Base-by-base conservation (phyloP, 768 basidiomycete genomes). In the Chiua virens region DNA sequence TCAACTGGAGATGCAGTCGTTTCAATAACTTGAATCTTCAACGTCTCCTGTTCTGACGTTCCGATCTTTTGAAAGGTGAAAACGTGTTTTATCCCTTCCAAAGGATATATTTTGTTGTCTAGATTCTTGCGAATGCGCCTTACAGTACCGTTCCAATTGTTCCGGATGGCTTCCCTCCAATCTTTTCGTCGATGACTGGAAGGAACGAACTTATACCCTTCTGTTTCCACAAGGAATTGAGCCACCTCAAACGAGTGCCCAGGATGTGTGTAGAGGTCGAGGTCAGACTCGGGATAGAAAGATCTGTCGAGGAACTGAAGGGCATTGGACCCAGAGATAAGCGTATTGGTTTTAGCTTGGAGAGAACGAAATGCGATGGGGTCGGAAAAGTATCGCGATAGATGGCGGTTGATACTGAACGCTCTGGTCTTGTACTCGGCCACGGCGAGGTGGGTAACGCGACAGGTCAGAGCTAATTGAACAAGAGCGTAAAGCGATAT, bases 241-340 rank as follows among this genome's bases (percentile, higher is more conserved):
- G 68, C 71, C 5, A 81, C 62, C 22, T 67, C 63, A 10, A 52
- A 39, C 36, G 66, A 60, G 28, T 63, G 57, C 0, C 62, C 59
- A 2, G 70, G 67, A 8, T 73, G 64, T 15, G 71, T 65, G 57
- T 82, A 82, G 5, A 82, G 35, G 47, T 83, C 82, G 8, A 83
- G 72, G 54, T 83, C 81, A 0, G 80, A 71, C 5, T 70, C 70
- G 4, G 70, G 65, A 52, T 79, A 81, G 32, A 64, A 63, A 0
- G 66, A 55, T 17, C 79, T 60, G 42, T 76, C 75, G 37, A 83
- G 69, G 55, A 81, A 79, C 44, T 83, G 81, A 3, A 82, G 70
- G 0, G 79, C 80, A 27, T 65, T 69, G 0, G 81, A 81, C 9
- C 81, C 81, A 4, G 81, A 82, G 20, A 83, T 74, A 20, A 83